phyloP scores from a whole-genome alignment of 768 basidiomycete species.

The Leccinum olivaceopallidum region DNA sequence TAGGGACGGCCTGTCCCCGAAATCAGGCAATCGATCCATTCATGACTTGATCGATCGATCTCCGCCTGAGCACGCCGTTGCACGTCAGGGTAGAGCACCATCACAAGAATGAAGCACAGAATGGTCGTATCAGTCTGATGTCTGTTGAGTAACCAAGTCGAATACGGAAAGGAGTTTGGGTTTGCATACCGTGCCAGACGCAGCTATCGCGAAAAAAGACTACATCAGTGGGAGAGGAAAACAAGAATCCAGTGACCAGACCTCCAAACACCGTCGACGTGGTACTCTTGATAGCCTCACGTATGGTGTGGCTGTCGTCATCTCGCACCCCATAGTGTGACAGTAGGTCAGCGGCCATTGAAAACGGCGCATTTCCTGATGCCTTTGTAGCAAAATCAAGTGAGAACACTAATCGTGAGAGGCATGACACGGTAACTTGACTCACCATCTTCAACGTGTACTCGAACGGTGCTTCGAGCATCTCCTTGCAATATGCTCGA shows the following conservation, averaged over 20 bases:
- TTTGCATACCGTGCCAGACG: constrained; percentile 1
- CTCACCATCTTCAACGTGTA: background rate
- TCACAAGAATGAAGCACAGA: constrained; percentile 25
- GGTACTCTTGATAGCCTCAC: background rate
- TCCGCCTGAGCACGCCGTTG: constrained; percentile 28
- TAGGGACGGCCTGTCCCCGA: constrained; percentile 23
- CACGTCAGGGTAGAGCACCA: constrained; percentile 29
- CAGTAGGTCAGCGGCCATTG: constrained; percentile 3
- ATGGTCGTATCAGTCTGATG: constrained; percentile 17
- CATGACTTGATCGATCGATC: constrained; percentile 24
- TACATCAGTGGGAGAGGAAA: background rate
- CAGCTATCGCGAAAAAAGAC: background rate
- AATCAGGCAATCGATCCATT: constrained; percentile 24
- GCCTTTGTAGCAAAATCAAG: background rate
- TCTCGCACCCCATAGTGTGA: background rate
- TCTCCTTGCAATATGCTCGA: constrained; percentile 23
- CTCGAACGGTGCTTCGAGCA: constrained; percentile 3
- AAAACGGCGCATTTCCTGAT: constrained; percentile 2
- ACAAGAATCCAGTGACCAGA: background rate
- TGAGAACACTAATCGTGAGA: background rate
- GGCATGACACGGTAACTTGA: background rate
- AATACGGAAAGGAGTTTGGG: background rate
- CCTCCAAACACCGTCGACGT: constrained; percentile 8
- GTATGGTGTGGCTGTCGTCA: background rate
- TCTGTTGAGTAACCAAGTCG: background rate